phyloP scores from a whole-genome alignment of 441 rosid species.

The Populus hybrid region DNA sequence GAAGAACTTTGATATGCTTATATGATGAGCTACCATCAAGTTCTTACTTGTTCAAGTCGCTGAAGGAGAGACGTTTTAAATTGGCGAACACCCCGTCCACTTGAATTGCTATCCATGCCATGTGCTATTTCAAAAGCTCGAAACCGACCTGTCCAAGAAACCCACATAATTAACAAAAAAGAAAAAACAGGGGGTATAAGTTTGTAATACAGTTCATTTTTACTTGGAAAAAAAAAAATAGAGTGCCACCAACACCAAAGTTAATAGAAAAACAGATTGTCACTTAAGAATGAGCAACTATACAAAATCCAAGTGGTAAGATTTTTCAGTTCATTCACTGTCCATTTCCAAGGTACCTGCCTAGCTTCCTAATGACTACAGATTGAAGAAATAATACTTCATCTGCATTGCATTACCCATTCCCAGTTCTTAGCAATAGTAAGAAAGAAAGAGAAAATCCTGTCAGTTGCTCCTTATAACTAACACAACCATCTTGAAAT shows the following conservation, averaged over 20 bases:
- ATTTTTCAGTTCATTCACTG: background rate
- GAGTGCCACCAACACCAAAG: background rate
- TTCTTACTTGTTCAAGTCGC: conserved; percentile 72
- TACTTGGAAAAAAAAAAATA: background rate
- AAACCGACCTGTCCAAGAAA: conserved; percentile 65
- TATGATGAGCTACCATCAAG: conserved; percentile 2
- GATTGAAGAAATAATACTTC: background rate
- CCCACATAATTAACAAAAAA: background rate
- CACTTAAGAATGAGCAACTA: too few relatives aligned
- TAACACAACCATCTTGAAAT: background rate
- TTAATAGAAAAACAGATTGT: background rate
- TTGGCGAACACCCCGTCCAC: conserved; percentile 84
- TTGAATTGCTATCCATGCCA: conserved; percentile 66
- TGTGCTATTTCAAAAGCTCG: conserved; percentile 86
- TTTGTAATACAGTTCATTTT: background rate
- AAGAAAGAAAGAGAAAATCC: background rate
- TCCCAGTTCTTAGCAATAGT: background rate
- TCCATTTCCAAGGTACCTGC: background rate
- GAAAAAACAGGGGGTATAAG: background rate
- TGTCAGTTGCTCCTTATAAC: background rate
- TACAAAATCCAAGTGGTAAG: background rate
- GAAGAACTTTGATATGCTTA: background rate
- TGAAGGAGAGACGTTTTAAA: conserved; percentile 91
- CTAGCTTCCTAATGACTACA: background rate
- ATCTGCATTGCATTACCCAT: background rate